Evolutionary conservation across 1,284 basidiomycete genomes (phyloP), one percentile per base, ranked within the genome.

Genomic region (Rhodotorula sp.): DNA sequence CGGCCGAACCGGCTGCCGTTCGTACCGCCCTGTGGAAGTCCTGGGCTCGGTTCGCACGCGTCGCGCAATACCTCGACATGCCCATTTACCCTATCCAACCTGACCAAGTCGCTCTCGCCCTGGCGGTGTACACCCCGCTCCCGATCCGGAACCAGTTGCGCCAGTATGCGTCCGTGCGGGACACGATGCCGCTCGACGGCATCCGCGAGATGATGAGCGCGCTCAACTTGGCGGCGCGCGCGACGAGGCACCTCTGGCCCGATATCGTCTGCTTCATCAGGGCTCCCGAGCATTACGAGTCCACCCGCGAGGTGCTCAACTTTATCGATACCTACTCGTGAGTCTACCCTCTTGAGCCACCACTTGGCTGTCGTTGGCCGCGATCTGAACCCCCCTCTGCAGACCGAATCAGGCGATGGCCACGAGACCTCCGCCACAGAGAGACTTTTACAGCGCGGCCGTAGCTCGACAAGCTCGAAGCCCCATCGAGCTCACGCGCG

Each of bases 61-160:
- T 68, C 21, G 58, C 47, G 49, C 48, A 39, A 14, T 15, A 58
- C 10, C 70, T 71, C 60, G 67, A n/a, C 54, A 56, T 68, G 1
- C 70, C 70, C 39, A 48, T 68, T 31, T 71, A 65, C 59, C 70
- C 70, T 12, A 56, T 71, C 16, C 57, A 68, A 31, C 63, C 70
- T 1, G 70, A 68, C 67, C 68, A 71, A 47, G 54, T 68, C 43
- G 70, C 70, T 15, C 56, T 71, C 51, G 56, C 68, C 34, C 60
- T 71, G 29, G 51, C 70, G 2, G 47, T 58, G 20, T 52, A 68
- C 49, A 49, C 62, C 49, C 43, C 58, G 14, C 46, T 68, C 20
- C 66, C 70, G 21, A 49, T 57, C 60, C 47, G 60, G 23, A 31
- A n/a, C 23, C 26, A 49, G 23, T 39, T 65, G 18, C 64, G 69